Evolutionary conservation across 441 rosid species (phyloP), one percentile per base, ranked within the genome.

Genomic region (Euphorbia schlechtendalii): DNA sequence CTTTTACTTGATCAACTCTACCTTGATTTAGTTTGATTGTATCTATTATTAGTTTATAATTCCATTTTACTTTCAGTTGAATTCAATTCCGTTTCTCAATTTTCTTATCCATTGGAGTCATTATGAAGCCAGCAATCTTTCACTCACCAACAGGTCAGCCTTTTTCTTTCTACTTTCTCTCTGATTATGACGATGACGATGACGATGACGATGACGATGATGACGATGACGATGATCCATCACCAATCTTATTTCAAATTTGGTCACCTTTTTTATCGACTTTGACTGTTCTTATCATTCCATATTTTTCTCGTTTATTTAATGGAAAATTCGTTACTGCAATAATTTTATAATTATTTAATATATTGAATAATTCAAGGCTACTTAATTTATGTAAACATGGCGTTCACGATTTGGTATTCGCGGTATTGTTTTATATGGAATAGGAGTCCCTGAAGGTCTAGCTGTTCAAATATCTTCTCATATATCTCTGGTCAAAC

Each of bases 401-500:
- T 63, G 58, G 21, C 1, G 21, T 11, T 14, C 34, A 43, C 22
- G 59, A 10, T 34, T 30, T 54, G n/a, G 24, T 55, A 20, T 32
- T 8, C 20, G 34, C 5, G 22, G 59, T 51, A 25, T 54, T 56
- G 22, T 38, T 24, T 59, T 60, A 25, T 5, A 54, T 63, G 67
- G 58, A 53, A 59, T 20, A 18, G 67, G 59, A 52, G 34, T 10
- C 2, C 57, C 1, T 20, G 65, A 46, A 27, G 65, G 21, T 46
- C 9, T 48, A 0, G 58, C 51, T 52, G 59, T 49, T 63, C 27
- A 49, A 49, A 63, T 46, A 45, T 27, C 41, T 46, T 17, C 21
- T 51, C 13, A 14, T 32, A 20, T 32, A 56, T 43, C 20, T 66
- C 13, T 28, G 41, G 63, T 66, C 69, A 66, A 56, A 45, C n/a